Percentiles rank a stretch among this genome's conserved stretches.
These are phyloP conservation scores for Aspergillus candidus DNA, from an alignment of 2,329 filamentous ascomycete genomes.

Conservation along the genomic window DNA sequence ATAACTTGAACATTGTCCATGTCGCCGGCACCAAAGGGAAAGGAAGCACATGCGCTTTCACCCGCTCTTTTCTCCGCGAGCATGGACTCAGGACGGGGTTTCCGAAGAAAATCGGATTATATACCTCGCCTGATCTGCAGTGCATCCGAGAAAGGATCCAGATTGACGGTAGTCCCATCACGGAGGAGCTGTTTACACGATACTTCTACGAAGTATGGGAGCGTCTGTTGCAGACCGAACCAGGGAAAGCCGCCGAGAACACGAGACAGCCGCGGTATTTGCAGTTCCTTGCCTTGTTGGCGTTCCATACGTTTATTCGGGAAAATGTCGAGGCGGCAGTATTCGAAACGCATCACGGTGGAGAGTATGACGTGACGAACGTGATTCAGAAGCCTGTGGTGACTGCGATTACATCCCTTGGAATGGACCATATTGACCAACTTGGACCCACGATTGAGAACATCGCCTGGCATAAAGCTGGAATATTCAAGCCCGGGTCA, in stretches of 20 bases:
- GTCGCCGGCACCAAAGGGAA: conserved; percentile 74
- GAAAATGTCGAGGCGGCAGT: conserved; percentile 59
- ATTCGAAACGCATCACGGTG: conserved; percentile 62
- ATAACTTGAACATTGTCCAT: conserved; percentile 61
- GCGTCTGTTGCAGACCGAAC: conserved; percentile 24
- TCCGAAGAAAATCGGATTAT: conserved; percentile 20
- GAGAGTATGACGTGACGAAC: conserved; percentile 65
- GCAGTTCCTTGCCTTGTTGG: conserved; percentile 57
- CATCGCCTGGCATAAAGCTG: conserved; percentile 70
- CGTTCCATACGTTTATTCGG: conserved; percentile 59
- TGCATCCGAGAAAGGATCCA: conserved; percentile 33
- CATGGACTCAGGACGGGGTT: conserved; percentile 24
- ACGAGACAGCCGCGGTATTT: conserved; percentile 38
- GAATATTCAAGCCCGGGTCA: conserved; percentile 59
- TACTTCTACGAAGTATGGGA: conserved; percentile 32
- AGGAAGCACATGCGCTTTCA: conserved; percentile 64
- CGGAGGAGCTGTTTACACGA: conserved; percentile 18
- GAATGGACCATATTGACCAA: conserved; percentile 61
- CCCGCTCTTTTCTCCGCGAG: conserved; percentile 46
- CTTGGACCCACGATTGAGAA: conserved; percentile 58
- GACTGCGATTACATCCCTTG: conserved; percentile 59
- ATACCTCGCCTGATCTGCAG: conserved; percentile 25
- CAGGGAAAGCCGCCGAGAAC: conserved; percentile 5
- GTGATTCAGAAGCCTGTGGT: conserved; percentile 54
- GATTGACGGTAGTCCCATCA: conserved; percentile 27